Conservation (phyloP, 2,329 filamentous ascomycete species). For the Chrysoporthe cubensis region DNA sequence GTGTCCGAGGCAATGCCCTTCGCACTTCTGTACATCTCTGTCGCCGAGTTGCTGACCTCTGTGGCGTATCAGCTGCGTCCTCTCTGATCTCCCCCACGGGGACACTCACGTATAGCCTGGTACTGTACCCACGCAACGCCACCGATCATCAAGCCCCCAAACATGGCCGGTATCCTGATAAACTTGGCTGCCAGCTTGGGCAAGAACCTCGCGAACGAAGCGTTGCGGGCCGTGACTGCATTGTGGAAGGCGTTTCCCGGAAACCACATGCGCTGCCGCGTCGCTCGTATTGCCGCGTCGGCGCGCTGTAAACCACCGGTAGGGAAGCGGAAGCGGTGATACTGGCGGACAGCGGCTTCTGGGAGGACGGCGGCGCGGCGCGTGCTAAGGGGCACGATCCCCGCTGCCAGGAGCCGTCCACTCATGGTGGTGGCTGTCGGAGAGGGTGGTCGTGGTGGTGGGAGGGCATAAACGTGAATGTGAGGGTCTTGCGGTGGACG, state of each 20-base stretch:
- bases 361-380: constrained; percentile 57
- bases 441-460: constrained; percentile 17
- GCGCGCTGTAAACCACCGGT: constrained; percentile 71
- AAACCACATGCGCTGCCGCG: constrained; percentile 73
- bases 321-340: constrained; percentile 66
- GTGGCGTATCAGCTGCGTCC: constrained; percentile 28
- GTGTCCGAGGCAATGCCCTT: constrained; percentile 71
- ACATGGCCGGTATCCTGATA: constrained; percentile 83
- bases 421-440: constrained; percentile 56
- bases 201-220: constrained; percentile 68
- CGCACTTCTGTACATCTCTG: constrained; percentile 75
- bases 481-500: neutral
- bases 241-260: constrained; percentile 85
- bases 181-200: constrained; percentile 93
- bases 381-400: constrained; percentile 65
- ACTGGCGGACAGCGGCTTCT: constrained; percentile 49
- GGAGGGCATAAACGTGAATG: constrained; percentile 27
- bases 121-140: constrained; percentile 94
- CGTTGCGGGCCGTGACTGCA: constrained; percentile 65
- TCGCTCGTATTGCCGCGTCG: constrained; percentile 64
- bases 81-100: neutral
- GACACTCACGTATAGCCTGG: constrained; percentile 77
- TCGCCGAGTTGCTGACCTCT: constrained; percentile 77
- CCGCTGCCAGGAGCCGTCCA: constrained; percentile 75
- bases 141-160: constrained; percentile 85